These are phyloP conservation scores for Vaccinium myrtillus DNA, from an alignment of 148 eudicot species.

Conservation along the genomic window DNA sequence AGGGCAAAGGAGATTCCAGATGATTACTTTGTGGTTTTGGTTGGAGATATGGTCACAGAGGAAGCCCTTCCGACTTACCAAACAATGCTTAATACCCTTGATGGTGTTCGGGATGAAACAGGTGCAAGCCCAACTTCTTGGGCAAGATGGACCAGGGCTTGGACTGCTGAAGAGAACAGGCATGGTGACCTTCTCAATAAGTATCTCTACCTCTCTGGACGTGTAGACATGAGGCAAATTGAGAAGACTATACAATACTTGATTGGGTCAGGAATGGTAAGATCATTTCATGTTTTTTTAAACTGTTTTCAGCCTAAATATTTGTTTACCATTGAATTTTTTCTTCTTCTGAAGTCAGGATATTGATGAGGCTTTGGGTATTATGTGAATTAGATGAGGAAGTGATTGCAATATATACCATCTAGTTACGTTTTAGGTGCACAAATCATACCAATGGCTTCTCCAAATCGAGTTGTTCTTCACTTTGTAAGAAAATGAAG, in stretches of 20 bases:
- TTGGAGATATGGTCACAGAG: slow-evolving; percentile 33
- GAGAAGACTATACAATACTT: slow-evolving; percentile 32
- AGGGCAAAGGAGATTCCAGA: slow-evolving; percentile 32
- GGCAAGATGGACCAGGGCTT: slow-evolving; percentile 30
- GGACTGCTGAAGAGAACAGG: slow-evolving; percentile 34
- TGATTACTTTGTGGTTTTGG: slow-evolving; percentile 31
- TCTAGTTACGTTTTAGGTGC: not conserved
- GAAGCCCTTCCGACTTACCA: slow-evolving; percentile 37
- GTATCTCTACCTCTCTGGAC: slow-evolving; percentile 28
- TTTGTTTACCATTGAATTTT: not conserved
- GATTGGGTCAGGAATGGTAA: slow-evolving; percentile 33
- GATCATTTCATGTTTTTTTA: not conserved
- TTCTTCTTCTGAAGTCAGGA: not conserved
- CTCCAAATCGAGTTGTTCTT: not conserved
- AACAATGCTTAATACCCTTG: slow-evolving; percentile 27
- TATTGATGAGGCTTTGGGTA: not conserved
- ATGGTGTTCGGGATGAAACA: slow-evolving; percentile 31
- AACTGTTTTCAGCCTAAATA: not conserved
- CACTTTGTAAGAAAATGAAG: not conserved
- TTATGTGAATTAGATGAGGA: not conserved
- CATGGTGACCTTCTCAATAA: slow-evolving; percentile 33
- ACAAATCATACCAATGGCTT: not conserved
- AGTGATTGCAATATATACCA: not conserved
- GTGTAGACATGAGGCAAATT: slow-evolving; percentile 32
- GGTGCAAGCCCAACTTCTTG: slow-evolving; percentile 28